phyloP scores from a whole-genome alignment of 768 basidiomycete genomes.

The Xanthoconium purpureum region DNA sequence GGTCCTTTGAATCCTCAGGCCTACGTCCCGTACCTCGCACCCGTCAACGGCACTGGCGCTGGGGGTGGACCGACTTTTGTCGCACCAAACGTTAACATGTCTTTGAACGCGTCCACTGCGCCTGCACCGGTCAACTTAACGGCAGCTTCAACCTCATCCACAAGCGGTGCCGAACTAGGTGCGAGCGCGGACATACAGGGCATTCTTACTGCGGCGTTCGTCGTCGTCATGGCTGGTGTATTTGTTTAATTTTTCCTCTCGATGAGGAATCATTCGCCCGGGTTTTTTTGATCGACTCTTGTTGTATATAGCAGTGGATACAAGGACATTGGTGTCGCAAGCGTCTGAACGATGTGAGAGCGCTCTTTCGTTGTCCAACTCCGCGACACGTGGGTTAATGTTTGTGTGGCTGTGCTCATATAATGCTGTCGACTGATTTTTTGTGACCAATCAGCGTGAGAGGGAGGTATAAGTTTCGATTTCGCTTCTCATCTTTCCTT shows the following conservation, averaged over 20 bases:
- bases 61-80: conserved; percentile 43
- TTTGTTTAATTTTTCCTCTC: conserved; percentile 7
- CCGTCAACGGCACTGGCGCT: conserved; percentile 37
- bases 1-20: conserved; percentile 42
- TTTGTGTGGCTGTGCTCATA: conserved; percentile 14
- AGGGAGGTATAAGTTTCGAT: conserved; percentile 4
- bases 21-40: conserved; percentile 46
- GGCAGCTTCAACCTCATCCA: conserved; percentile 6
- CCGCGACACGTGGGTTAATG: too few relatives aligned
- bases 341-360: background rate
- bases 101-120: conserved; percentile 32
- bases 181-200: conserved; percentile 2
- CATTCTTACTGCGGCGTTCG: conserved; percentile 7
- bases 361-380: too few relatives aligned
- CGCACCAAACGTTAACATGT: conserved; percentile 32
- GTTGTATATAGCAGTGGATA: background rate
- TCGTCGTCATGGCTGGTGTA: background rate
- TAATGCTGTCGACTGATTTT: conserved; percentile 25
- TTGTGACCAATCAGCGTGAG: conserved; percentile 20
- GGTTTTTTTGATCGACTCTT: too few relatives aligned
- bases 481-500: background rate
- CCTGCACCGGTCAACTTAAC: conserved; percentile 44
- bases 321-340: background rate
- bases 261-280: background rate
- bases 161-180: background rate